phyloP scores from a whole-genome alignment of 768 basidiomycete genomes.

The Agaricus blazei region DNA sequence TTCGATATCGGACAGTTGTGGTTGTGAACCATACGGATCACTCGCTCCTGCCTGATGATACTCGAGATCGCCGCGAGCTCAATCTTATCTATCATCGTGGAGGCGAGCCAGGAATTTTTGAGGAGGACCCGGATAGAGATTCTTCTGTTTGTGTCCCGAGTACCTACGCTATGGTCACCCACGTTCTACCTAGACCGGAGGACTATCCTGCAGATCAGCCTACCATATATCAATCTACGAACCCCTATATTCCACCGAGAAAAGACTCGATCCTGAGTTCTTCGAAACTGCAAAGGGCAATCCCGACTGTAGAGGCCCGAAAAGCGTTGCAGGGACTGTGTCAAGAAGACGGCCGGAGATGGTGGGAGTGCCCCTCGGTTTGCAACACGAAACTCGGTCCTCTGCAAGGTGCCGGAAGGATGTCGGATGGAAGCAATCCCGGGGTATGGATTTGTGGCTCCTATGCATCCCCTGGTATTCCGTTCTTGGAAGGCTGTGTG shows the following conservation, averaged over 20 bases:
- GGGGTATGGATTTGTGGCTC: constrained; percentile 71
- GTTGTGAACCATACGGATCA: constrained; percentile 71
- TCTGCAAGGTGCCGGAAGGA: constrained; percentile 46
- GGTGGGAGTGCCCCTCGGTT: constrained; percentile 41
- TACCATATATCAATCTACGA: constrained; percentile 66
- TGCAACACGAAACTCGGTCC: constrained; percentile 35
- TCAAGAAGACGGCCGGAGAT: constrained; percentile 25
- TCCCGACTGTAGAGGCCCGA: constrained; percentile 48
- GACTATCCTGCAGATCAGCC: constrained; percentile 27
- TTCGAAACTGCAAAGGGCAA: constrained; percentile 58
- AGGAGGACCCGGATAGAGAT: constrained; percentile 12
- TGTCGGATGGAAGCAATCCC: constrained; percentile 24
- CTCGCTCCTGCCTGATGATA: constrained; percentile 46
- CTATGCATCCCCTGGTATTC: constrained; percentile 69
- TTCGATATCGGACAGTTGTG: constrained; percentile 50
- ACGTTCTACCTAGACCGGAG: constrained; percentile 40
- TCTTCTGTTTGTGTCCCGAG: constrained; percentile 32
- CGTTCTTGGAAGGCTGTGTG: constrained; percentile 77
- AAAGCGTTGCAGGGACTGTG: constrained; percentile 44
- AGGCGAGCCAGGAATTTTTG: not conserved
- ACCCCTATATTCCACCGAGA: constrained; percentile 54
- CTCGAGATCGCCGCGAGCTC: constrained; percentile 53
- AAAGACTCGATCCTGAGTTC: constrained; percentile 47
- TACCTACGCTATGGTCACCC: constrained; percentile 68
- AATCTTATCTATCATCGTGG: constrained; percentile 42